Evolutionary conservation across 2,329 filamentous ascomycete genomes (phyloP), one percentile per base, ranked within the genome.

Genomic region (Penicillium carneum): DNA sequence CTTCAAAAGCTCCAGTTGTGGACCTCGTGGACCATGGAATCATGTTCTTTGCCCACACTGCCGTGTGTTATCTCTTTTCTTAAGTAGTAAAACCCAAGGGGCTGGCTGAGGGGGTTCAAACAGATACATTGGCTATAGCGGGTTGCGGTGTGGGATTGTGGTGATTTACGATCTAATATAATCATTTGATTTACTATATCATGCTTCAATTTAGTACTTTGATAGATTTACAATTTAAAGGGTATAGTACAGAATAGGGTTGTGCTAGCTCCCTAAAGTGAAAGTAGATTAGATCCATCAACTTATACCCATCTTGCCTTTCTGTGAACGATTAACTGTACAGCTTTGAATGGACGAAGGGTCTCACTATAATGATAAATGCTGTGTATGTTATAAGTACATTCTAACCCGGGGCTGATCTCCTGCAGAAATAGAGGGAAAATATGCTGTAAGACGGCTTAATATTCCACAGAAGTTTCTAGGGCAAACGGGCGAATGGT

Each of bases 131-230:
- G 26, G 10, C 18, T 12, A 34, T 26, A 8, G 26, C 1, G 18
- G 14, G 10, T 55, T 55, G 34, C 42, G 50, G 41, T 47, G 49
- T 55, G 16, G 34, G 16, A 14, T 39, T 52, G 11, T 14, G n/a
- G 18, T 26, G 4, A 2, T 7, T 58, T 26, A 23, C 34, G 51
- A 14, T 45, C n/a, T 18, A 12, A 34, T 31, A 18, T 29, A 1
- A n/a, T 4, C 8, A 38, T 16, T 43, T 45, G n/a, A 45, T 26
- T 20, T 49, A 9, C 7, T 20, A 4, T 18, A 1, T 26, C 11
- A 34, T 14, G 11, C 6, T 34, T 9, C 4, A 20, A 9, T 7
- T 45, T 53, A 31, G 11, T 39, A 12, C 48, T 41, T 45, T 23
- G 1, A 33, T 14, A 9, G 10, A n/a, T 18, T 26, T 14, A 10